phyloP scores from a whole-genome alignment of 352 stramenopile species.

The Globisporangium cederbergense region DNA sequence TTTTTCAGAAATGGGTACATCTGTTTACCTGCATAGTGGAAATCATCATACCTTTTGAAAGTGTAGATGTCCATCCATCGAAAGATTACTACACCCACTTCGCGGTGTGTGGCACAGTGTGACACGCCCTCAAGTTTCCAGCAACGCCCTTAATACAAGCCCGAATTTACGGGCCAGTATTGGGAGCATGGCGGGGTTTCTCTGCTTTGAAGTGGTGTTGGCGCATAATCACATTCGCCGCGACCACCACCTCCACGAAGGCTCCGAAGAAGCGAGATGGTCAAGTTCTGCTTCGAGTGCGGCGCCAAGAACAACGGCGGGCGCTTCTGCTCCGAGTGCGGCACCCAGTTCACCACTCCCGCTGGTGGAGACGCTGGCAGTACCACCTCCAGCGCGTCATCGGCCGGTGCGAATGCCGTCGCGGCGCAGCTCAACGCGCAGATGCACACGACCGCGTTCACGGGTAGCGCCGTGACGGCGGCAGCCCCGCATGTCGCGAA shows the following conservation, averaged over 20 bases:
- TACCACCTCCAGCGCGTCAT: background rate
- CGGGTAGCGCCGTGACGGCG: background rate
- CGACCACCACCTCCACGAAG: background rate
- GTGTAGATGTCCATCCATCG: too few species aligned
- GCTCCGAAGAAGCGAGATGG: slow-evolving; percentile 22
- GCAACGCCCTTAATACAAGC: background rate
- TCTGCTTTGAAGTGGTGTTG: background rate
- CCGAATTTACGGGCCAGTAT: background rate
- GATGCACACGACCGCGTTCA: slow-evolving; percentile 17
- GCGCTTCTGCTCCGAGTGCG: slow-evolving; percentile 70
- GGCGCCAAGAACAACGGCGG: slow-evolving; percentile 42
- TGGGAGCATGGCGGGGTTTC: background rate
- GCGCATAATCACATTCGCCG: slow-evolving; percentile 5
- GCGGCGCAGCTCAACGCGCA: slow-evolving; percentile 15
- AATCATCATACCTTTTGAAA: too few species aligned
- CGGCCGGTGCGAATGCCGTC: slow-evolving; percentile 15
- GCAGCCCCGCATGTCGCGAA: slow-evolving; percentile 13
- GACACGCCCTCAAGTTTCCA: too few species aligned
- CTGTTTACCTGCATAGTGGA: too few species aligned
- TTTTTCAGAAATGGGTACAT: too few species aligned
- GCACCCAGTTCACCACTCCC: slow-evolving; percentile 34
- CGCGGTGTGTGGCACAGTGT: too few species aligned
- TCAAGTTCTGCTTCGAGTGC: slow-evolving; percentile 62
- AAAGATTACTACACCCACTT: too few species aligned
- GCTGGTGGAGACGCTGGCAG: background rate